These are phyloP conservation scores for Fagopyrum homotropicum DNA, from an alignment of 148 eudicot genomes.

Conservation along the genomic window DNA sequence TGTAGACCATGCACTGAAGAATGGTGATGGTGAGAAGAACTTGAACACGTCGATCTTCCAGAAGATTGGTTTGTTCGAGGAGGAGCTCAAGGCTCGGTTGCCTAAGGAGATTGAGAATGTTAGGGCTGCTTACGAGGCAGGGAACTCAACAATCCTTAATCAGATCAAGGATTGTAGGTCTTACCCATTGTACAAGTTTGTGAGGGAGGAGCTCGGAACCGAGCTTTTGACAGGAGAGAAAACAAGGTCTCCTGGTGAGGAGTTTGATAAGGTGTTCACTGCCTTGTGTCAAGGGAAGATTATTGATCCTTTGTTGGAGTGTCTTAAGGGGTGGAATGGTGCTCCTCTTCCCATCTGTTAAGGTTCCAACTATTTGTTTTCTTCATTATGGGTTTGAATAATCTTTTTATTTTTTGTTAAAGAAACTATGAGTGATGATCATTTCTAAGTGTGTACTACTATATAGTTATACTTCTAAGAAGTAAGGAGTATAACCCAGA, in stretches of 20 bases:
- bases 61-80: slow-evolving; percentile 26
- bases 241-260: slow-evolving; percentile 13
- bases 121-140: slow-evolving; percentile 11
- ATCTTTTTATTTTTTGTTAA: neutral
- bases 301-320: slow-evolving; percentile 17
- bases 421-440: neutral
- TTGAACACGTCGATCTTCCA: slow-evolving; percentile 25
- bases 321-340: slow-evolving; percentile 16
- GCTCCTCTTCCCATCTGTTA: slow-evolving; percentile 18
- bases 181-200: slow-evolving; percentile 17
- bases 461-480: slow-evolving; percentile 7
- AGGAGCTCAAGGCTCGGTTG: slow-evolving; percentile 13
- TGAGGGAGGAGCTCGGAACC: slow-evolving; percentile 15
- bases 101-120: slow-evolving; percentile 23
- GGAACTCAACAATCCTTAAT: slow-evolving; percentile 7
- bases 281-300: slow-evolving; percentile 15
- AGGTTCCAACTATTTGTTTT: neutral
- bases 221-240: slow-evolving; percentile 14
- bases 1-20: slow-evolving; percentile 33
- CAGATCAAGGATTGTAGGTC: slow-evolving; percentile 26
- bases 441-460: neutral
- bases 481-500: neutral
- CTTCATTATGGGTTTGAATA: neutral
- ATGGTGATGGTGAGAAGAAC: slow-evolving; percentile 8
- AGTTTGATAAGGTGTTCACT: slow-evolving; percentile 12